These are phyloP conservation scores for Echria macrotheca DNA, from an alignment of 495 filamentous ascomycete species.

Conservation along the genomic window DNA sequence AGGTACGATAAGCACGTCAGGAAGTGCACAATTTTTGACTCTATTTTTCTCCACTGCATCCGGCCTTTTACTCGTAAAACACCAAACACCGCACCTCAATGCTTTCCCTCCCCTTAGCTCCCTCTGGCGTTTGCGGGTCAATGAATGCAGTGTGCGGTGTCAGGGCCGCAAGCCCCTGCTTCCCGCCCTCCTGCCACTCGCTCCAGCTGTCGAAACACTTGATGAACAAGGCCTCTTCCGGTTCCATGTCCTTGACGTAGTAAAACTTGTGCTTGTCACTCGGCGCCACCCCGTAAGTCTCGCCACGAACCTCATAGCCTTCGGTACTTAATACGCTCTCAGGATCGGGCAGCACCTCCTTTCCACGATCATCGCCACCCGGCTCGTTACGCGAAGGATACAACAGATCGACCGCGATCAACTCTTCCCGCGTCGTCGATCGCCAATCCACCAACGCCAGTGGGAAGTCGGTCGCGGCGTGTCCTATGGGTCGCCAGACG, in stretches of 20 bases:
- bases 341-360: conserved; percentile 28
- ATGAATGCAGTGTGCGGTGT: conserved; percentile 82
- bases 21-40: no score
- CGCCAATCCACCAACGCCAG: conserved; percentile 65
- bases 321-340: conserved; percentile 22
- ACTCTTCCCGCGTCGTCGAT: conserved; percentile 55
- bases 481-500: conserved; percentile 71
- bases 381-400: conserved; percentile 56
- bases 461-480: conserved; percentile 61
- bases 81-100: conserved; percentile 85
- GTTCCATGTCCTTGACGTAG: conserved; percentile 76
- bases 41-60: neutral
- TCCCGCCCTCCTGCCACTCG: conserved; percentile 42
- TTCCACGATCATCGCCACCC: conserved; percentile 34
- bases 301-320: conserved; percentile 48
- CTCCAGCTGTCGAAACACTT: conserved; percentile 76
- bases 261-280: conserved; percentile 60
- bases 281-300: conserved; percentile 63
- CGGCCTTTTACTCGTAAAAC: conserved; percentile 54
- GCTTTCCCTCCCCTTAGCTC: conserved; percentile 64
- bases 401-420: conserved; percentile 63
- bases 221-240: conserved; percentile 69
- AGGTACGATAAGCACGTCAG: no score
- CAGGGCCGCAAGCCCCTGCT: conserved; percentile 49
- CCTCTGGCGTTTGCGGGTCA: conserved; percentile 61